Conservation (phyloP, 1,284 basidiomycete genomes). For the Earliella scabrosa region DNA sequence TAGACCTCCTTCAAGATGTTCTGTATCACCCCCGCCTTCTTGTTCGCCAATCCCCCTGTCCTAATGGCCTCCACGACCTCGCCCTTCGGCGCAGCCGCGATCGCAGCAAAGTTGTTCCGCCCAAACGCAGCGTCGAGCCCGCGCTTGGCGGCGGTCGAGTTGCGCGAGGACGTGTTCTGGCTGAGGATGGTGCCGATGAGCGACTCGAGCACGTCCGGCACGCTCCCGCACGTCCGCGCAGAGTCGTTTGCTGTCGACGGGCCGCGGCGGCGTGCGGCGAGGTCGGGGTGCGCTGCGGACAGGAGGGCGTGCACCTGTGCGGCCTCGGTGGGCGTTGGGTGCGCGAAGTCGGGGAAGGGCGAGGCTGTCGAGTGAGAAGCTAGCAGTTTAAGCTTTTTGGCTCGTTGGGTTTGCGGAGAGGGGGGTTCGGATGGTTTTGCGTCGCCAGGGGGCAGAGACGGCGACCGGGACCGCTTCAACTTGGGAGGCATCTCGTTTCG, state of each 20-base stretch:
- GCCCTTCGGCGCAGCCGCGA: constrained; percentile 54
- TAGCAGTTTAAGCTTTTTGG: constrained; percentile 58
- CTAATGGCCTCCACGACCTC: constrained; percentile 65
- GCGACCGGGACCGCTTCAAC: constrained; percentile 32
- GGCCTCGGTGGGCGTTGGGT: constrained; percentile 56
- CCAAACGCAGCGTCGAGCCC: constrained; percentile 65
- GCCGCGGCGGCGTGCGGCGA: constrained; percentile 20
- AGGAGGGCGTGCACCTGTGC: constrained; percentile 52
- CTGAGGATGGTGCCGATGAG: constrained; percentile 75
- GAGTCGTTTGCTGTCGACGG: constrained; percentile 42
- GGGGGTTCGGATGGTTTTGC: not conserved
- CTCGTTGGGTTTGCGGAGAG: constrained; percentile 25
- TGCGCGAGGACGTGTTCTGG: constrained; percentile 72
- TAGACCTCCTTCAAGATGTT: constrained; percentile 55
- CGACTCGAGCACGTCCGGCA: constrained; percentile 71
- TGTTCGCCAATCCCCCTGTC: constrained; percentile 74
- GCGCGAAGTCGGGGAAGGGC: constrained; percentile 57
- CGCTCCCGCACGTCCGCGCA: constrained; percentile 56
- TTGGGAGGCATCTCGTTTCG: constrained; percentile 23
- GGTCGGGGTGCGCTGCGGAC: constrained; percentile 35
- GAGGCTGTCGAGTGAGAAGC: constrained; percentile 47
- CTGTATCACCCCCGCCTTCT: constrained; percentile 74
- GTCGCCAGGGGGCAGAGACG: constrained; percentile 12
- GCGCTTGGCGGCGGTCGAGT: constrained; percentile 67
- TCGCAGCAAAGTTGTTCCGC: constrained; percentile 61